A percentile compares a stretch with the other conserved stretches of the same genome.
These are phyloP conservation scores for Avena eriantha DNA, from an alignment of 176 grass and related monocot species.

Conservation along the genomic window DNA sequence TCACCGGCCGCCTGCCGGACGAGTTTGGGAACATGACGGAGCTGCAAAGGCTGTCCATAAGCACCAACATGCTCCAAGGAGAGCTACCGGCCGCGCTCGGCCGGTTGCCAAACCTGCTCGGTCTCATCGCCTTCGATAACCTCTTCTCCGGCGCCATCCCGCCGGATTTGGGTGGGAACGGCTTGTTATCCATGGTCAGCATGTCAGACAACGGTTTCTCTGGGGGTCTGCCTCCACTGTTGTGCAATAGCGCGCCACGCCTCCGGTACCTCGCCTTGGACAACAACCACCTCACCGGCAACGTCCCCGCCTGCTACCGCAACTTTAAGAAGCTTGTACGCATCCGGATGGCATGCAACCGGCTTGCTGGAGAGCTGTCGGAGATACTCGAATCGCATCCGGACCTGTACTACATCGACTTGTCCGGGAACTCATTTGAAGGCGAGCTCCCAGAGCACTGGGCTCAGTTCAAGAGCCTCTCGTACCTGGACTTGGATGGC, in stretches of 20 bases:
- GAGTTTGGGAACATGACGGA: slow-evolving; percentile 66
- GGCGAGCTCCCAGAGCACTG: slow-evolving; percentile 59
- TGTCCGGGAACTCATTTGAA: slow-evolving; percentile 55
- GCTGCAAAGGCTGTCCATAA: slow-evolving; percentile 46
- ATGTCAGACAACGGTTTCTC: slow-evolving; percentile 59
- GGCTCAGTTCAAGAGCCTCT: slow-evolving; percentile 53
- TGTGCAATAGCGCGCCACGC: slow-evolving; percentile 45
- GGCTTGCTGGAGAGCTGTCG: slow-evolving; percentile 56
- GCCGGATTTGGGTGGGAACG: background rate
- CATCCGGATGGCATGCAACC: slow-evolving; percentile 54
- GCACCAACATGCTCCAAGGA: slow-evolving; percentile 63
- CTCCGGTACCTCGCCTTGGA: slow-evolving; percentile 44
- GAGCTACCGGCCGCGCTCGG: slow-evolving; percentile 53
- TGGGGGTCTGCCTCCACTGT: slow-evolving; percentile 52
- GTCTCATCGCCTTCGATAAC: background rate
- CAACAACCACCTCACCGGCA: slow-evolving; percentile 54
- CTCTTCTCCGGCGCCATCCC: background rate
- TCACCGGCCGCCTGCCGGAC: slow-evolving; percentile 56
- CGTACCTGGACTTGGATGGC: slow-evolving; percentile 54
- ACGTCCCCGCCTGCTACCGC: slow-evolving; percentile 61
- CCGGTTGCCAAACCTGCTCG: slow-evolving; percentile 43
- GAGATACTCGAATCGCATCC: slow-evolving; percentile 59
- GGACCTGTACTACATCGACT: slow-evolving; percentile 52
- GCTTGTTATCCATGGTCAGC: slow-evolving; percentile 1
- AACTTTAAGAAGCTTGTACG: slow-evolving; percentile 45